Conservation (phyloP, 163 green algal genomes). For the Prototheca wickerhamii region DNA sequence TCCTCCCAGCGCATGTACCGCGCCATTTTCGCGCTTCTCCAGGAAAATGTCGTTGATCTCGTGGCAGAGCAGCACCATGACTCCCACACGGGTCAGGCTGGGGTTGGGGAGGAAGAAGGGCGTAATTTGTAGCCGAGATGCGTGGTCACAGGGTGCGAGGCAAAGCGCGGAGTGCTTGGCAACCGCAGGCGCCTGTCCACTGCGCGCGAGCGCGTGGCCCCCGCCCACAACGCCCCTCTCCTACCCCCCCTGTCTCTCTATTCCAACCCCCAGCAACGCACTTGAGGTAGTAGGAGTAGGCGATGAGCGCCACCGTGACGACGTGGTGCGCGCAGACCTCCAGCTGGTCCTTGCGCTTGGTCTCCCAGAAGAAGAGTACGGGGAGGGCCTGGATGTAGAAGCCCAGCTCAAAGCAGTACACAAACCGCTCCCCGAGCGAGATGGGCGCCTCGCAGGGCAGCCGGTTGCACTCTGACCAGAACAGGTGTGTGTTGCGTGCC, state of each 20-base stretch:
- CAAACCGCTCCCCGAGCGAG: conserved; percentile 27
- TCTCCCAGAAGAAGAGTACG: conserved; percentile 71
- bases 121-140: too few relatives aligned
- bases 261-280: conserved; percentile 19
- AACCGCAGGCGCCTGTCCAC: too few relatives aligned
- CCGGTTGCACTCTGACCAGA: conserved; percentile 22
- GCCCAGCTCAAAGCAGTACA: conserved; percentile 60
- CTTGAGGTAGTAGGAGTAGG: conserved; percentile 67
- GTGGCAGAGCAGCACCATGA: conserved; percentile 78
- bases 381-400: conserved; percentile 61
- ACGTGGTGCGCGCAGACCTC: conserved; percentile 81
- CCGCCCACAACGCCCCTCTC: too few relatives aligned
- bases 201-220: too few relatives aligned
- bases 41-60: conserved; percentile 87
- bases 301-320: conserved; percentile 67
- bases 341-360: conserved; percentile 68
- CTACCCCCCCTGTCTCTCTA: neutral
- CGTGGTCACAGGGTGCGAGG: too few relatives aligned
- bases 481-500: conserved; percentile 26
- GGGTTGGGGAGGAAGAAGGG: too few relatives aligned
- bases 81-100: conserved; percentile 46
- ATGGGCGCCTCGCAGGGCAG: conserved; percentile 21
- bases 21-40: conserved; percentile 70
- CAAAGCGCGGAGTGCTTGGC: too few relatives aligned
- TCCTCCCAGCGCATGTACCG: conserved; percentile 44